These are phyloP conservation scores for Olyra latifolia DNA, from an alignment of 176 grass and related monocot genomes.

Conservation along the genomic window DNA sequence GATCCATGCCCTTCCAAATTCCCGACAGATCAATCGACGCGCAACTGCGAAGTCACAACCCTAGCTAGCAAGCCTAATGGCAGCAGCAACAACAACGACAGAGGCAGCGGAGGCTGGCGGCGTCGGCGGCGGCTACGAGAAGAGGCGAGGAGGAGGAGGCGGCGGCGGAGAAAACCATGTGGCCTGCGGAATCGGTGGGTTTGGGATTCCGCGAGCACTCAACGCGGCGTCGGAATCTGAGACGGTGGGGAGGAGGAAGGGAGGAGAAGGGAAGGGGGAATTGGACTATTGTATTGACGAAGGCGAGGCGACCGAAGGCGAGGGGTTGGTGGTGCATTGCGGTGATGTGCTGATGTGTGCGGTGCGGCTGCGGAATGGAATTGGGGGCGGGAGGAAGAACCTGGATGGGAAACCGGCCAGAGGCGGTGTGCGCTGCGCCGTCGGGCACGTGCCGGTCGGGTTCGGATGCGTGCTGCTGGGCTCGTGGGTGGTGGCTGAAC, in stretches of 20 bases:
- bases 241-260: neutral
- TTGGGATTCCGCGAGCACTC: neutral
- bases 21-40: neutral
- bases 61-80: conserved; percentile 27
- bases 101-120: neutral
- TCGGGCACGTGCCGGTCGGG: conserved; percentile 10
- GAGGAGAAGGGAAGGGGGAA: neutral
- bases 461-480: neutral
- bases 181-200: neutral
- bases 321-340: conserved; percentile 25
- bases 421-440: neutral
- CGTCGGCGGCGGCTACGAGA: conserved; percentile 5
- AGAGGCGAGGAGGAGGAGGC: neutral
- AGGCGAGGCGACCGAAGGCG: neutral
- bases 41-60: conserved; percentile 28
- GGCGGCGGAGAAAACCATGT: conserved; percentile 27
- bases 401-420: conserved; percentile 52
- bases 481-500: neutral
- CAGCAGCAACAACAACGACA: neutral
- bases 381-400: conserved; percentile 43
- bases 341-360: neutral
- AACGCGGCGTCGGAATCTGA: conserved; percentile 30
- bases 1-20: conserved; percentile 54
- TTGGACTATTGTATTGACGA: conserved; percentile 28
- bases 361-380: neutral